phyloP scores from a whole-genome alignment of 2,329 filamentous ascomycete species.

The Xylaria sp. region DNA sequence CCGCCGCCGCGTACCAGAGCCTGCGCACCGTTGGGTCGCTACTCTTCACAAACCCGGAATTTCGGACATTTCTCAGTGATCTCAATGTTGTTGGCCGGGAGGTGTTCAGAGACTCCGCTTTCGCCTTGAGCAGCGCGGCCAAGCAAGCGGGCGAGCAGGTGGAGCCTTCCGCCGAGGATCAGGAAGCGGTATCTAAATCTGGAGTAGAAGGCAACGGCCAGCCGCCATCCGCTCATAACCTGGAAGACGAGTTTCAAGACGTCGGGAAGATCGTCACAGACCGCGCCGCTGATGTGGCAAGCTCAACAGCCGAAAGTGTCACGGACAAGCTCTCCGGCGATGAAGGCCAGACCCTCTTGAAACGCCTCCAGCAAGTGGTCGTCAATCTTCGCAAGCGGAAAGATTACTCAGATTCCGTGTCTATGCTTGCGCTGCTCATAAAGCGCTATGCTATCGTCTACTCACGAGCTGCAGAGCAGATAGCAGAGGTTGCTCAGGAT shows the following conservation, averaged over 20 bases:
- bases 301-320: conserved; percentile 65
- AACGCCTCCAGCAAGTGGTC: conserved; percentile 77
- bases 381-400: conserved; percentile 71
- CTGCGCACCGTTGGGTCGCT: conserved; percentile 80
- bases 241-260: conserved; percentile 60
- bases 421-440: conserved; percentile 73
- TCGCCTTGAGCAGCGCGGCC: conserved; percentile 75
- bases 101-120: conserved; percentile 84
- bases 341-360: conserved; percentile 72
- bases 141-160: conserved; percentile 73
- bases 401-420: conserved; percentile 87
- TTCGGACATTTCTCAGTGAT: conserved; percentile 83
- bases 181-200: conserved; percentile 51
- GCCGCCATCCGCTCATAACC: conserved; percentile 62
- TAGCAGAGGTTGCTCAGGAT: conserved; percentile 66
- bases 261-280: conserved; percentile 60
- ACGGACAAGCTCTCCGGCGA: conserved; percentile 72
- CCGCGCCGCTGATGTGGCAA: conserved; percentile 33
- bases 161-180: conserved; percentile 67
- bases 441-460: conserved; percentile 79
- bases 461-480: conserved; percentile 70
- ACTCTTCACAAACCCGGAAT: conserved; percentile 88
- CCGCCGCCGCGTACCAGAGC: conserved; percentile 76
- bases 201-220: conserved; percentile 31
- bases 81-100: conserved; percentile 77